phyloP scores from a whole-genome alignment of 2,329 filamentous ascomycete species.

The Cryphonectria parasitica region DNA sequence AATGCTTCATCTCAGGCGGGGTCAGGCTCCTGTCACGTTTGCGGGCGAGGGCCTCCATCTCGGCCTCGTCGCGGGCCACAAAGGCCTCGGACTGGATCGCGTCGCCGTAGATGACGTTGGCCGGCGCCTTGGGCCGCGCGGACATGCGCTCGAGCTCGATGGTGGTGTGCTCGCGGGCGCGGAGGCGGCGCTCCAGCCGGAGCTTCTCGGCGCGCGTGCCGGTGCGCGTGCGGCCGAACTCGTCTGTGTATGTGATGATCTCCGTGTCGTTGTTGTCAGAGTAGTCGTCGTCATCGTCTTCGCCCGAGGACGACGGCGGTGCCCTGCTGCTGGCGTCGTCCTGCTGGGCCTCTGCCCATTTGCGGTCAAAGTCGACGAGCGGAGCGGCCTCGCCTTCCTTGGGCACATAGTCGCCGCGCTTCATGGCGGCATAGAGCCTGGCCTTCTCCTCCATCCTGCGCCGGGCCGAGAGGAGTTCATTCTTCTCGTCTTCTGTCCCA shows the following conservation, averaged over 20 bases:
- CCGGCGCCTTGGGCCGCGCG: slow-evolving; percentile 68
- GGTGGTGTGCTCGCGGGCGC: slow-evolving; percentile 56
- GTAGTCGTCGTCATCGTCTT: slow-evolving; percentile 40
- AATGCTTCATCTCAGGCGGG: slow-evolving; percentile 80
- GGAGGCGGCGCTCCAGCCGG: slow-evolving; percentile 60
- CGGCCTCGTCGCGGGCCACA: slow-evolving; percentile 69
- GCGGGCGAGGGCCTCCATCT: slow-evolving; percentile 78
- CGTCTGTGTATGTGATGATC: slow-evolving; percentile 85
- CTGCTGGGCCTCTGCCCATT: slow-evolving; percentile 81
- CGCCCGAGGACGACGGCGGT: slow-evolving; percentile 38
- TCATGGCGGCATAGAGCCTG: slow-evolving; percentile 84
- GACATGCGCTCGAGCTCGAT: slow-evolving; percentile 71
- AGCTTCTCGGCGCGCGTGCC: slow-evolving; percentile 73
- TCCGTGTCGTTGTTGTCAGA: slow-evolving; percentile 55
- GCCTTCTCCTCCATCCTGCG: slow-evolving; percentile 90
- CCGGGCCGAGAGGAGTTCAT: slow-evolving; percentile 71
- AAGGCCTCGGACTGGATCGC: slow-evolving; percentile 84
- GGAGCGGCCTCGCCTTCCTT: slow-evolving; percentile 66
- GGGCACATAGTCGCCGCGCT: slow-evolving; percentile 80
- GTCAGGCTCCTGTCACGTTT: slow-evolving; percentile 80
- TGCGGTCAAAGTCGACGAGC: slow-evolving; percentile 92
- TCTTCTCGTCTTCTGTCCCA: slow-evolving; percentile 65
- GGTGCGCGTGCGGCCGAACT: slow-evolving; percentile 82
- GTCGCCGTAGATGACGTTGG: slow-evolving; percentile 80
- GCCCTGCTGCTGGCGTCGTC: no score